Percentiles rank a stretch among this genome's conserved stretches.
phyloP scores from a whole-genome alignment of 805 yeast genomes.

The Metschnikowia lunata region DNA sequence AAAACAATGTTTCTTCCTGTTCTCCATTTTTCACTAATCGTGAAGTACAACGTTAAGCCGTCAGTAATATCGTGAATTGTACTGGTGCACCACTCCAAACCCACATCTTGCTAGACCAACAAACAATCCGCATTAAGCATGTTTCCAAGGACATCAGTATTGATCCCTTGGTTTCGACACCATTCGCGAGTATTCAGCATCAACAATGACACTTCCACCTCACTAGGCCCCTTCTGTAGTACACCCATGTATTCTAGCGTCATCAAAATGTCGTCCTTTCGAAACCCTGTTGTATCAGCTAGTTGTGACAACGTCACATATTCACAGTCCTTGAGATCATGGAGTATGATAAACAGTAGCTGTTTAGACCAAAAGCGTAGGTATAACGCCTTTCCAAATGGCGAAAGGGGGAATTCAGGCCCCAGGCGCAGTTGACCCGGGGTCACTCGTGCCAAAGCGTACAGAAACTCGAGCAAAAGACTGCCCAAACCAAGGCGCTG shows the following conservation, averaged over 20 bases:
- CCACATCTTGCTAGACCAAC: no score
- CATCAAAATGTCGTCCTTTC: conserved; percentile 56
- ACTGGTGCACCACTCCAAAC: no score
- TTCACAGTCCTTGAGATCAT: conserved; percentile 4
- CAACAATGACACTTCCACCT: background rate
- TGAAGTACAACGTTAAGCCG: no score
- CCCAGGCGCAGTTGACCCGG: conserved; percentile 67
- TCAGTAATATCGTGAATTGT: no score
- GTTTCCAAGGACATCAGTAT: conserved; percentile 21
- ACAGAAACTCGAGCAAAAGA: conserved; percentile 76
- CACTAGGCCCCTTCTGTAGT: conserved; percentile 9
- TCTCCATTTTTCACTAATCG: no score
- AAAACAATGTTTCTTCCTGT: no score
- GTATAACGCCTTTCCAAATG: conserved; percentile 73
- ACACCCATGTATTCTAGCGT: conserved; percentile 54
- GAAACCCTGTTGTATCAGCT: conserved; percentile 56
- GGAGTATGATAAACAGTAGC: conserved; percentile 21
- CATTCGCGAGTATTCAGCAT: conserved; percentile 19
- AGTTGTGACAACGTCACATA: conserved; percentile 45
- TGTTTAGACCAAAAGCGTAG: conserved; percentile 67
- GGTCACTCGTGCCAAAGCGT: conserved; percentile 55
- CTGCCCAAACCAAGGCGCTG: conserved; percentile 78
- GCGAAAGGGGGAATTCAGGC: conserved; percentile 88
- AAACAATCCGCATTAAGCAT: conserved; percentile 31
- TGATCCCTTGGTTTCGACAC: conserved; percentile 26